Percentiles rank a stretch among this genome's conserved stretches.
Evolutionary conservation across 176 grass and related monocot genomes (phyloP).

Genomic region (Ampelocalamus luodianensis): DNA sequence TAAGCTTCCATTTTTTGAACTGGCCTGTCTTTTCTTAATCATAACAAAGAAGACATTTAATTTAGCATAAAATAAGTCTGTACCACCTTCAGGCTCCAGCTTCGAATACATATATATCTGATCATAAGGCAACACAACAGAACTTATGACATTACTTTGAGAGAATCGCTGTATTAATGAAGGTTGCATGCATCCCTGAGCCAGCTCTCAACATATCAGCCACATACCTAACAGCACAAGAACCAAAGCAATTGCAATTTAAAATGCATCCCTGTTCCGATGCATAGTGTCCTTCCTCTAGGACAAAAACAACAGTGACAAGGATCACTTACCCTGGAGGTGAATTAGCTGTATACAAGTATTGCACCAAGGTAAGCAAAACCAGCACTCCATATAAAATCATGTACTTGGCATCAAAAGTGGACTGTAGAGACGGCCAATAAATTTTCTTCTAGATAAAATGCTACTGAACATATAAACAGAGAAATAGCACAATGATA

Average conservation of each 20-base stretch:
- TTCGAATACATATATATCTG: constrained; percentile 17
- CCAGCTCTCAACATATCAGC: constrained; percentile 72
- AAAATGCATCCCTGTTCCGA: too few species aligned
- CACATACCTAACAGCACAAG: constrained; percentile 61
- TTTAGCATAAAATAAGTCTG: constrained; percentile 24
- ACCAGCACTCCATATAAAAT: too few species aligned
- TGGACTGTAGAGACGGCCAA: too few species aligned
- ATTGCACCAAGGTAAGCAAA: too few species aligned
- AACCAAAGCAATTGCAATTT: neutral
- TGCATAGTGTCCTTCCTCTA: too few species aligned
- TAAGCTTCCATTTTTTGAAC: constrained; percentile 62
- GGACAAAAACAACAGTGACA: too few species aligned
- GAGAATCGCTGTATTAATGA: constrained; percentile 54
- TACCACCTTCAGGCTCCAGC: neutral
- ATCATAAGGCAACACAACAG: constrained; percentile 15
- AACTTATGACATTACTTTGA: constrained; percentile 74
- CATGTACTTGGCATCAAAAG: too few species aligned
- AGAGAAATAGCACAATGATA: too few species aligned
- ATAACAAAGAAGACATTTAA: constrained; percentile 55
- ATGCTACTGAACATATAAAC: too few species aligned
- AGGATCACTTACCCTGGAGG: too few species aligned
- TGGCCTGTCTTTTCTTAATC: constrained; percentile 93
- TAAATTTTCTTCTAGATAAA: too few species aligned
- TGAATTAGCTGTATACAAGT: too few species aligned
- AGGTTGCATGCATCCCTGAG: constrained; percentile 68